Evolutionary conservation across 2,329 filamentous ascomycete species (phyloP).

Genomic region (Rugonectria rugulosa): DNA sequence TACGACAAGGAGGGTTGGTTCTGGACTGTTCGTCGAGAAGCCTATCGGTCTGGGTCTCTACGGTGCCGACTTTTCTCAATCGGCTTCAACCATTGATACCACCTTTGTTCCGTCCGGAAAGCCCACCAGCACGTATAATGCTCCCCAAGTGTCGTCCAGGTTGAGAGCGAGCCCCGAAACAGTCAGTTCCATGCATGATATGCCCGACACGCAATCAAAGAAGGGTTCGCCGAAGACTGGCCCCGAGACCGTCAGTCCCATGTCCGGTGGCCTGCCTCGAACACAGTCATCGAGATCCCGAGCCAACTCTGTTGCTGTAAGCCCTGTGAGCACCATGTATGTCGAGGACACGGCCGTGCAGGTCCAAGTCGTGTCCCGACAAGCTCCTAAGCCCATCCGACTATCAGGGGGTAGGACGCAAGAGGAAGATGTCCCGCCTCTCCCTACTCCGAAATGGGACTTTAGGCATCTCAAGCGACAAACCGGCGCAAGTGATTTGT

Average conservation of each 20-base stretch:
- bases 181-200: background rate
- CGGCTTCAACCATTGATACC: constrained; percentile 29
- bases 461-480: constrained; percentile 25
- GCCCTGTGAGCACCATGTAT: constrained; percentile 35
- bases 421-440: constrained; percentile 17
- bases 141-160: constrained; percentile 10
- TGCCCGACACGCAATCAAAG: background rate
- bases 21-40: constrained; percentile 34
- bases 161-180: constrained; percentile 25
- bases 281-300: background rate
- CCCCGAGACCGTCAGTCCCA: background rate
- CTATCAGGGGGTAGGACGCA: constrained; percentile 21
- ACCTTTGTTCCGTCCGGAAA: constrained; percentile 34
- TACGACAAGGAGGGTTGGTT: constrained; percentile 30
- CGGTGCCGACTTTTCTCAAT: constrained; percentile 7
- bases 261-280: background rate
- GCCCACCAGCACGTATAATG: constrained; percentile 28
- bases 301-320: constrained; percentile 12
- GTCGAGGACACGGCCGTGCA: constrained; percentile 33
- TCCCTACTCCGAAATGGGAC: constrained; percentile 18
- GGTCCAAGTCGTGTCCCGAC: constrained; percentile 31
- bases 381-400: constrained; percentile 25
- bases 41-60: constrained; percentile 19
- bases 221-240: background rate
- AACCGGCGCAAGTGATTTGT: constrained; percentile 59